phyloP scores from a whole-genome alignment of 2,329 filamentous ascomycete genomes.

The Orbilia quercus region DNA sequence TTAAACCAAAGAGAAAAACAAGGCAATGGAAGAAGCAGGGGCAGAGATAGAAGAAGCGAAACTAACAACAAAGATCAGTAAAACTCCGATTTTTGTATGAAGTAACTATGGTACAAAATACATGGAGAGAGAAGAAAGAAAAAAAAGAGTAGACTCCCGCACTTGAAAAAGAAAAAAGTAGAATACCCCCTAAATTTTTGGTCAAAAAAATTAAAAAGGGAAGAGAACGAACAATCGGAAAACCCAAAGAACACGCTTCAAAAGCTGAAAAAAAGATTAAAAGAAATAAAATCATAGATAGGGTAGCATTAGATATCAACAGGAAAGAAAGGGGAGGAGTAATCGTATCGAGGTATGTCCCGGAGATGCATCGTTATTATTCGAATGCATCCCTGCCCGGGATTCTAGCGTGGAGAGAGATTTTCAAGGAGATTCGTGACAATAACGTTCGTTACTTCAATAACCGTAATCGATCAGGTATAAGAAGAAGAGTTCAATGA shows the following conservation, averaged over 20 bases:
- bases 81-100: conserved; percentile 57
- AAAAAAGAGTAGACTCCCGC: conserved; percentile 8
- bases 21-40: conserved; percentile 4
- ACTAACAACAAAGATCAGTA: conserved; percentile 54
- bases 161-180: conserved; percentile 7
- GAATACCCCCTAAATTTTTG: conserved; percentile 28
- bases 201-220: conserved; percentile 17
- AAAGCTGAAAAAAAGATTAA: conserved; percentile 25
- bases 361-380: background rate
- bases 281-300: conserved; percentile 3
- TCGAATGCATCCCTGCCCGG: conserved; percentile 2
- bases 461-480: background rate
- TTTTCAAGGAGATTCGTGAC: conserved; percentile 45
- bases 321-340: conserved; percentile 6
- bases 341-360: conserved; percentile 20
- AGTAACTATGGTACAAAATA: conserved; percentile 47
- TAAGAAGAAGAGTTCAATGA: background rate
- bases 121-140: conserved; percentile 14
- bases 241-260: conserved; percentile 54
- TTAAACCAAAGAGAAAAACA: conserved; percentile 13
- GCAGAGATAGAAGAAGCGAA: conserved; percentile 21
- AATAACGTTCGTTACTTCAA: conserved; percentile 19
- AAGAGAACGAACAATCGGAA: conserved; percentile 18
- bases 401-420: conserved; percentile 17
- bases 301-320: conserved; percentile 50